Conservation (phyloP, 164 flowering plant genomes). For the Berberis thunbergii region DNA sequence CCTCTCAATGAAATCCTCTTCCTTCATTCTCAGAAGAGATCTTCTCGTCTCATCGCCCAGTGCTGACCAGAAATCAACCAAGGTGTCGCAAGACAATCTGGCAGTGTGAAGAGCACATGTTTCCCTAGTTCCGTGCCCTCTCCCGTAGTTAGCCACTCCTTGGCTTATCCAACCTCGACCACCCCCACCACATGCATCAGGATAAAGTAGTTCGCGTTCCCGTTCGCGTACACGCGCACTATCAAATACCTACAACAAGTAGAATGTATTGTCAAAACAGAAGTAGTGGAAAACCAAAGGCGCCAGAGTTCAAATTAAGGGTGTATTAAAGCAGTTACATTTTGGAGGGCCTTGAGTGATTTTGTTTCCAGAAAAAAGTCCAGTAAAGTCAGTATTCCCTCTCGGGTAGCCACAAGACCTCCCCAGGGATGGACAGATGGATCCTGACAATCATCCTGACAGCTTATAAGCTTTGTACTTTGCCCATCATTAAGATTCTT, state of each 20-base stretch:
- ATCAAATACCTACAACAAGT: conserved; percentile 70
- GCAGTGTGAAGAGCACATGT: conserved; percentile 97
- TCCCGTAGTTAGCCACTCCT: conserved; percentile 71
- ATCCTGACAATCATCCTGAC: conserved; percentile 69
- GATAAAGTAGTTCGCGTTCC: conserved; percentile 87
- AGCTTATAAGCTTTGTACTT: conserved; percentile 9
- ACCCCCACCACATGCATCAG: conserved; percentile 99
- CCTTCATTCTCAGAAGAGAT: conserved; percentile 90
- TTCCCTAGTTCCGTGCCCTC: conserved; percentile 95
- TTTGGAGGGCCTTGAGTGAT: conserved; percentile 79
- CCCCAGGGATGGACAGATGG: conserved; percentile 98
- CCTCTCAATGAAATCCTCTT: conserved; percentile 97
- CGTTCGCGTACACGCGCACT: conserved; percentile 92
- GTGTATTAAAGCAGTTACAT: conserved; percentile 35
- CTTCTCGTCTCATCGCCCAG: conserved; percentile 86
- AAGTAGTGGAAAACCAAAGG: background rate
- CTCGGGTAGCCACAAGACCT: conserved; percentile 75
- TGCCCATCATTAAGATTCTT: conserved; percentile 29
- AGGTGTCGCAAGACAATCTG: conserved; percentile 83
- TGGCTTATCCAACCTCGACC: conserved; percentile 99
- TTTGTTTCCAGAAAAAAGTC: conserved; percentile 69
- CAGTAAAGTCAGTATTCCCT: conserved; percentile 78
- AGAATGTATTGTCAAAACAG: background rate
- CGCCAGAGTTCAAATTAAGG: background rate
- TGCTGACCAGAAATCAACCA: conserved; percentile 97